These are phyloP conservation scores for Rugonectria rugulosa DNA, from an alignment of 2,329 filamentous ascomycete genomes.

Conservation along the genomic window DNA sequence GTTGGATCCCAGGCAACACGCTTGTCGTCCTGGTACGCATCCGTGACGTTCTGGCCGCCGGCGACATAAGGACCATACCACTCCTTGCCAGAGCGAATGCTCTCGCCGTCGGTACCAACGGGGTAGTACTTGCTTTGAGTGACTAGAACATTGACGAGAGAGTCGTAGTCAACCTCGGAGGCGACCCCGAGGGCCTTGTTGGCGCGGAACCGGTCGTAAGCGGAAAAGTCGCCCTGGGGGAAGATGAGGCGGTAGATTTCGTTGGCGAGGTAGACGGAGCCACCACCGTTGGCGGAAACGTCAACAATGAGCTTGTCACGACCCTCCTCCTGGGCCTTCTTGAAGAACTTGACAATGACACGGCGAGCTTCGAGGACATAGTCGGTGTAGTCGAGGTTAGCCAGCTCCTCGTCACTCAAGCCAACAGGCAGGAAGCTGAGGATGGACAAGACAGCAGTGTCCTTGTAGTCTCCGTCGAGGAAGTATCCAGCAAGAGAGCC, in stretches of 20 bases:
- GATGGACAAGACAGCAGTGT: conserved; percentile 35
- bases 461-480: conserved; percentile 28
- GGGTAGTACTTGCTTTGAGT: conserved; percentile 23
- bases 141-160: conserved; percentile 22
- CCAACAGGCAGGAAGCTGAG: conserved; percentile 35
- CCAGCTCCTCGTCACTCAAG: neutral
- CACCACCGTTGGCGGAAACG: conserved; percentile 34
- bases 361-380: conserved; percentile 30
- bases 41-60: conserved; percentile 31
- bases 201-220: conserved; percentile 32
- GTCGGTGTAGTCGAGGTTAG: conserved; percentile 13
- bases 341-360: conserved; percentile 29
- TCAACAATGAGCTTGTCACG: conserved; percentile 38
- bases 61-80: conserved; percentile 35
- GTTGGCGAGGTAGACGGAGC: conserved; percentile 30
- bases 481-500: conserved; percentile 29
- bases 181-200: conserved; percentile 30
- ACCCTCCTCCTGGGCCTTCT: conserved; percentile 25
- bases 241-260: conserved; percentile 34
- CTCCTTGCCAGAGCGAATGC: conserved; percentile 29
- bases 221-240: conserved; percentile 28
- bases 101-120: conserved; percentile 13
- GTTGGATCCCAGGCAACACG: conserved; percentile 18
- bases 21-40: conserved; percentile 28
- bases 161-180: conserved; percentile 27